Percentiles rank a stretch among this genome's conserved stretches.
Evolutionary conservation across 305 asterid species (phyloP).

Genomic region (Plantago coronopus): DNA sequence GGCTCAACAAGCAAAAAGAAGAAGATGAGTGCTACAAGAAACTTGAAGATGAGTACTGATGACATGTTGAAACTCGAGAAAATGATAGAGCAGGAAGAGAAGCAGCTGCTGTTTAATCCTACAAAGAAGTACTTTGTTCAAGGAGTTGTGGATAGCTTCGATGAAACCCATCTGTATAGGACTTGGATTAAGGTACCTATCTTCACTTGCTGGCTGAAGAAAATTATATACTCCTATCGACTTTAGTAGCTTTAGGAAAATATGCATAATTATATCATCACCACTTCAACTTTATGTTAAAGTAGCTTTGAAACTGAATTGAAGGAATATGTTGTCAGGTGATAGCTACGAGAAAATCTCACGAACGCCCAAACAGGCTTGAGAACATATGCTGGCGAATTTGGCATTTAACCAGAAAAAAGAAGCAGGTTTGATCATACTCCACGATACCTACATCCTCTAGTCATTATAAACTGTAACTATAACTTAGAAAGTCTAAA

Average conservation of each 20-base stretch:
- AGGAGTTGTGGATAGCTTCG: slow-evolving; percentile 58
- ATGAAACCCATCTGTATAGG: slow-evolving; percentile 60
- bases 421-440: slow-evolving; percentile 38
- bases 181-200: slow-evolving; percentile 60
- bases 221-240: too few species aligned
- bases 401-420: slow-evolving; percentile 71
- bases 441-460: too few species aligned
- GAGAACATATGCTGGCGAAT: slow-evolving; percentile 85
- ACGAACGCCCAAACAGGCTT: slow-evolving; percentile 55
- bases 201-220: not conserved
- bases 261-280: not conserved
- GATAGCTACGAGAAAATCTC: slow-evolving; percentile 60
- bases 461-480: too few species aligned
- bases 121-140: slow-evolving; percentile 57
- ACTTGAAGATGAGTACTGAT: slow-evolving; percentile 18
- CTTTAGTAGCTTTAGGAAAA: not conserved
- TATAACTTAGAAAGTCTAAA: too few species aligned
- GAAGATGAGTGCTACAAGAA: slow-evolving; percentile 23
- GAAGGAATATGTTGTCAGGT: slow-evolving; percentile 38
- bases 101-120: slow-evolving; percentile 48
- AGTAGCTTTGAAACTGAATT: slow-evolving; percentile 15
- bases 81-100: slow-evolving; percentile 28
- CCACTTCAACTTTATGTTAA: not conserved
- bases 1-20: slow-evolving; percentile 34
- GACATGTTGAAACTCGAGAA: slow-evolving; percentile 32